Conservation (phyloP, 306 rosid species). For the Medicago lupulina region DNA sequence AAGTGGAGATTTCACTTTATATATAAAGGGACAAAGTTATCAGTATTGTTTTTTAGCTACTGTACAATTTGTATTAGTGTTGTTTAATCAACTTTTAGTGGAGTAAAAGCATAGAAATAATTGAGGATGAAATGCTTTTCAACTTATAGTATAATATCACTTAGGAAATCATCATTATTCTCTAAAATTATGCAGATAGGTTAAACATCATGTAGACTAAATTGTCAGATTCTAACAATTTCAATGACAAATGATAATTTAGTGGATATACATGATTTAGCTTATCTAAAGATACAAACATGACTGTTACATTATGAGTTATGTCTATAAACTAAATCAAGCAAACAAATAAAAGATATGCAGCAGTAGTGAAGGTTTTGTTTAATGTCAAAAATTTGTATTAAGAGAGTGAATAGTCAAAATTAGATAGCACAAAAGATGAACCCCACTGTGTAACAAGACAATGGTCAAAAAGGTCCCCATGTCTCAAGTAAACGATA, state of each 20-base stretch:
- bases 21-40: neutral
- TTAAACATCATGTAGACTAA: neutral
- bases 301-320: neutral
- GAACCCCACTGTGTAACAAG: constrained; percentile 27
- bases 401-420: constrained; percentile 15
- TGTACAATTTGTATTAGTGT: neutral
- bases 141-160: neutral
- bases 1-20: constrained; percentile 2
- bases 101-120: neutral
- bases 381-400: neutral
- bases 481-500: neutral
- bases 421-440: constrained; percentile 30
- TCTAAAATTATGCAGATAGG: neutral
- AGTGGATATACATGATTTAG: too few species aligned
- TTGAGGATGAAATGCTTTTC: neutral
- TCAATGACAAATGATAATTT: too few species aligned
- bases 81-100: neutral
- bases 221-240: neutral
- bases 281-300: neutral
- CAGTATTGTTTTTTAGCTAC: neutral
- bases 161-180: neutral
- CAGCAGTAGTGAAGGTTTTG: constrained; percentile 2
- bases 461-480: constrained; percentile 26
- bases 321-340: constrained; percentile 1
- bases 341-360: neutral